Conservation (phyloP, 2,329 filamentous ascomycete genomes). For the Penicillium occitanis region DNA sequence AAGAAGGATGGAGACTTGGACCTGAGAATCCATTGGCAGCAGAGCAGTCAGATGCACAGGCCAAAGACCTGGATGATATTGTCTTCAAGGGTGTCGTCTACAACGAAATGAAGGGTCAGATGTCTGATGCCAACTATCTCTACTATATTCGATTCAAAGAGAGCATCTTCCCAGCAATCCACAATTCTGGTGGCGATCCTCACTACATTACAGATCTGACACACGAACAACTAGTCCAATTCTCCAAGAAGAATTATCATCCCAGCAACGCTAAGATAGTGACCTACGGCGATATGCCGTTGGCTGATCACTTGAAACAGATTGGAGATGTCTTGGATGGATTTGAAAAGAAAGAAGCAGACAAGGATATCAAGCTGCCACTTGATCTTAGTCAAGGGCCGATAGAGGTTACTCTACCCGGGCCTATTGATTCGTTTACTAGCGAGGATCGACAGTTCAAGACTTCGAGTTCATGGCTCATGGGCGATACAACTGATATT, state of each 20-base stretch:
- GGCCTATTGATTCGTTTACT: slow-evolving; percentile 83
- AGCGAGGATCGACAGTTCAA: slow-evolving; percentile 87
- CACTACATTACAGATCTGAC: slow-evolving; percentile 95
- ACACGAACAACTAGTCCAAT: slow-evolving; percentile 81
- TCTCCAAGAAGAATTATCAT: slow-evolving; percentile 92
- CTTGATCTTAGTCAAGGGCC: slow-evolving; percentile 69
- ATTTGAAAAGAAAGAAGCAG: slow-evolving; percentile 69
- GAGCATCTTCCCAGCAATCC: slow-evolving; percentile 86
- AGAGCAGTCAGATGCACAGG: slow-evolving; percentile 46
- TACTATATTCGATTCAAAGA: slow-evolving; percentile 96
- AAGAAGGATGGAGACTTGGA: slow-evolving; percentile 95
- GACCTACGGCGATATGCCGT: slow-evolving; percentile 90
- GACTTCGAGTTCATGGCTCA: slow-evolving; percentile 89
- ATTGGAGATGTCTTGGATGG: slow-evolving; percentile 70
- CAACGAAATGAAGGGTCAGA: slow-evolving; percentile 99
- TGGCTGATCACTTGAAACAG: slow-evolving; percentile 76
- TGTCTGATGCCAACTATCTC: slow-evolving; percentile 94
- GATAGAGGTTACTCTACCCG: slow-evolving; percentile 67
- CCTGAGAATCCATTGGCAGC: slow-evolving; percentile 77
- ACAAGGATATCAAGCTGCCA: slow-evolving; percentile 73
- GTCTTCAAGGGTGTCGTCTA: slow-evolving; percentile 98
- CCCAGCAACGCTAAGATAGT: slow-evolving; percentile 96
- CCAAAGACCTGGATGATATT: slow-evolving; percentile 59
- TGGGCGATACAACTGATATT: slow-evolving; percentile 77
- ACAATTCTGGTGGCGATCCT: slow-evolving; percentile 96